Evolutionary conservation across 73 alveolate species (phyloP).

Genomic region (Paramecium octaurelia): DNA sequence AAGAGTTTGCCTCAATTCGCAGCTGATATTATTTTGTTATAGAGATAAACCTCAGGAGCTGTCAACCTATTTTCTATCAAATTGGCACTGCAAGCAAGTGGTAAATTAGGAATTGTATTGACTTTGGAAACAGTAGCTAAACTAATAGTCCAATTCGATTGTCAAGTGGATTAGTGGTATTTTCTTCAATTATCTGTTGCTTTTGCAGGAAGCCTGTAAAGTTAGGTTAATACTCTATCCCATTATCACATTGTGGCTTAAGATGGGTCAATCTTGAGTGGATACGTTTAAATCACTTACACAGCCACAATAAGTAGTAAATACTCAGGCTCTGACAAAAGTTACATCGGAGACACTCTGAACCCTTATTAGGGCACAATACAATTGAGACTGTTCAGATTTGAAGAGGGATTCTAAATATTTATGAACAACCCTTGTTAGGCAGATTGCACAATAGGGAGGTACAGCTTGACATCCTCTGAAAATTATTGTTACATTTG

Average conservation of each 20-base stretch:
- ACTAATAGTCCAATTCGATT: background rate
- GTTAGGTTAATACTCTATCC: background rate
- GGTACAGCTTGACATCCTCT: background rate
- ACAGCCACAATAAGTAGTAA: constrained; percentile 22
- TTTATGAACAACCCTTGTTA: background rate
- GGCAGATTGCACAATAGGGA: background rate
- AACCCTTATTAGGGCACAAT: background rate
- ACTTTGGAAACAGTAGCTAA: background rate
- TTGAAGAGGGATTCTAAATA: constrained; percentile 2
- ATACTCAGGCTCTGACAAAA: background rate
- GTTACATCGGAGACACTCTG: background rate
- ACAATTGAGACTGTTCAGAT: background rate
- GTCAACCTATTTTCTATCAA: background rate
- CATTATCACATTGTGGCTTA: background rate
- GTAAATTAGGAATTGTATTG: background rate
- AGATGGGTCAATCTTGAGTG: background rate
- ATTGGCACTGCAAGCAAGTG: background rate
- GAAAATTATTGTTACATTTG: constrained; percentile 21
- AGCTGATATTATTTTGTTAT: background rate
- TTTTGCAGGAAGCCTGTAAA: background rate
- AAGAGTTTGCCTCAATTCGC: background rate
- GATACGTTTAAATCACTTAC: background rate
- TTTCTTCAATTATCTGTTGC: background rate
- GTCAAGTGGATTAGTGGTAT: background rate
- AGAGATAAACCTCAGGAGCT: background rate